Evolutionary conservation across 225 moss, liverwort and hornwort species (phyloP).

Genomic region (Polytrichum formosum): DNA sequence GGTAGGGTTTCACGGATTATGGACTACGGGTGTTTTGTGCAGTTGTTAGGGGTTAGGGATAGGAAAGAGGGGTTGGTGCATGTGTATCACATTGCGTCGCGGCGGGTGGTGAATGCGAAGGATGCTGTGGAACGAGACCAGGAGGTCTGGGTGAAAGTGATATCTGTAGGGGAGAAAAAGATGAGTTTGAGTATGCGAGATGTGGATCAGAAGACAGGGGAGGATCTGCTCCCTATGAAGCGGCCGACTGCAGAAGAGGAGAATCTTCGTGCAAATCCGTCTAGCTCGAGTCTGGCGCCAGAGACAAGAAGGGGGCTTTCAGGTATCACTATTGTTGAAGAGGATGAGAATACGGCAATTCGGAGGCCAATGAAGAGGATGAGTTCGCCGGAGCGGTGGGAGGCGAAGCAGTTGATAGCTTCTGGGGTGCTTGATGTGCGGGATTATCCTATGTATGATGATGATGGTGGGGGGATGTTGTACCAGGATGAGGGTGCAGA

Average conservation of each 20-base stretch:
- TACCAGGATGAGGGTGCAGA: conserved; percentile 96
- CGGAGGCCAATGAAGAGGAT: conserved; percentile 88
- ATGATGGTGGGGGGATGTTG: conserved; percentile 84
- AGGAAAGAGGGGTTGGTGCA: conserved; percentile 89
- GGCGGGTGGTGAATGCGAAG: conserved; percentile 85
- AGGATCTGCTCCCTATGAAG: conserved; percentile 90
- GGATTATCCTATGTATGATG: conserved; percentile 97
- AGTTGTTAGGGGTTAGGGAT: conserved; percentile 75
- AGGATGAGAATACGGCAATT: conserved; percentile 77
- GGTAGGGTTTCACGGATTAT: conserved; percentile 88
- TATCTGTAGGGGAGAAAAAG: conserved; percentile 76
- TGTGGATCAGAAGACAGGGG: conserved; percentile 89
- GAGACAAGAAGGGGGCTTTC: conserved; percentile 82
- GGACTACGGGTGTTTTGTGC: conserved; percentile 97
- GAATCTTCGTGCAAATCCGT: conserved; percentile 71
- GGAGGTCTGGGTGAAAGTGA: conserved; percentile 96
- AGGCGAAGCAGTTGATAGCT: conserved; percentile 95
- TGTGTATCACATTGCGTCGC: conserved; percentile 79
- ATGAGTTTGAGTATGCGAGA: conserved; percentile 94
- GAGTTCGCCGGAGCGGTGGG: conserved; percentile 97
- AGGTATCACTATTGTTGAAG: conserved; percentile 87
- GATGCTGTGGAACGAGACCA: conserved; percentile 96
- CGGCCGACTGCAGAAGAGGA: conserved; percentile 65
- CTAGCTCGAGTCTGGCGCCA: conserved; percentile 65
- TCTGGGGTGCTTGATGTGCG: conserved; percentile 87